phyloP scores from a whole-genome alignment of 768 basidiomycete genomes.

The Chiua virens region DNA sequence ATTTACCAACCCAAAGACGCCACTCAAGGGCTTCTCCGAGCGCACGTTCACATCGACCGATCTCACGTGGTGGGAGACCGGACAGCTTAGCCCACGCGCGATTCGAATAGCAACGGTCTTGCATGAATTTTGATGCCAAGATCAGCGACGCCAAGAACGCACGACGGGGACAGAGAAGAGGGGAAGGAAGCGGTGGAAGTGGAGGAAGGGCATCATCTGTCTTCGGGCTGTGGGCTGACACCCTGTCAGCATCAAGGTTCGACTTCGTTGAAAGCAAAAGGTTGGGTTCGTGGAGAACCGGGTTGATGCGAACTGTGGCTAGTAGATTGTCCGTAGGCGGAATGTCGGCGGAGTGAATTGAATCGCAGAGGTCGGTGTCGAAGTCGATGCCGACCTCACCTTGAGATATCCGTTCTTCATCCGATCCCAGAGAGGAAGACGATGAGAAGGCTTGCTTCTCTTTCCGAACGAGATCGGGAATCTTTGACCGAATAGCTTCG shows the following conservation, averaged over 20 bases:
- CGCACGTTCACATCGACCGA: slow-evolving; percentile 85
- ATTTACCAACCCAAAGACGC: slow-evolving; percentile 92
- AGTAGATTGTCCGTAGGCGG: slow-evolving; percentile 28
- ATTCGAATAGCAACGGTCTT: slow-evolving; percentile 93
- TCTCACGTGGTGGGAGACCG: slow-evolving; percentile 83
- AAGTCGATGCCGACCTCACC: slow-evolving; percentile 44
- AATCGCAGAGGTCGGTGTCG: slow-evolving; percentile 36
- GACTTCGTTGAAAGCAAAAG: slow-evolving; percentile 20
- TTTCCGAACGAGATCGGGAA: slow-evolving; percentile 59
- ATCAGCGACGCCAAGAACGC: slow-evolving; percentile 88
- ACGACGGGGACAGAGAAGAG: slow-evolving; percentile 84
- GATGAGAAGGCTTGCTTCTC: slow-evolving; percentile 48
- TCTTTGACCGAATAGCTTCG: slow-evolving; percentile 72
- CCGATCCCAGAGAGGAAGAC: slow-evolving; percentile 41
- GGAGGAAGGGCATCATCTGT: slow-evolving; percentile 26
- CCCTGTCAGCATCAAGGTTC: slow-evolving; percentile 9
- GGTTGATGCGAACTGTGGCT: slow-evolving; percentile 46
- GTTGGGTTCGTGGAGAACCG: slow-evolving; percentile 21
- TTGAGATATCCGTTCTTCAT: slow-evolving; percentile 41
- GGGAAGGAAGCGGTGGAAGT: slow-evolving; percentile 61
- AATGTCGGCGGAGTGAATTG: slow-evolving; percentile 4
- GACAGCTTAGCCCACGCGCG: slow-evolving; percentile 93
- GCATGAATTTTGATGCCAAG: slow-evolving; percentile 88
- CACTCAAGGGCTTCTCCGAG: slow-evolving; percentile 85
- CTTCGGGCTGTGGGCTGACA: slow-evolving; percentile 9